Base-by-base conservation (phyloP, 148 eudicot species). In the Camellia sinensis region DNA sequence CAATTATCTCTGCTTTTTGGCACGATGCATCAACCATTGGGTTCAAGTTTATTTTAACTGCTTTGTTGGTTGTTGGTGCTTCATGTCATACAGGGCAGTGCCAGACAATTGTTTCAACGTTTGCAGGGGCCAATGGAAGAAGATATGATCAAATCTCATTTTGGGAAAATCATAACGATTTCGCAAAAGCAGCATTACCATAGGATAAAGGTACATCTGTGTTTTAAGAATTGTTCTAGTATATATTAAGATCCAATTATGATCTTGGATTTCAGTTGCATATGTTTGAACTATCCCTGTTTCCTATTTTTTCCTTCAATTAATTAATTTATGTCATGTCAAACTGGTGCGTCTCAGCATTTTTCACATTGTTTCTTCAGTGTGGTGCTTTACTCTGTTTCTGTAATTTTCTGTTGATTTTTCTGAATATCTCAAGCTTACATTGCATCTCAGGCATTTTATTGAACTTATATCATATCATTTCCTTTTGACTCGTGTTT, bases 41-140 rank as follows among this genome's bases (percentile, higher is more conserved):
- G 44, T 66, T 63, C 70, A 43, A 70, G 44, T 66, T 63, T 76
- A 43, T 61, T 10, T 63, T 64, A 69, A 56, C 66, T 48, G 72
- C 71, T 69, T 78, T 48, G 44, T 63, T 77, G 52, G 18, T 70
- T 63, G 53, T 69, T 66, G 67, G 15, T 79, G 71, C 44, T 65
- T 73, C 53, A 50, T 78, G 61, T 69, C 54, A 65, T 73, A 46
- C 93, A 96, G 99, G 99, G 99, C 9, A 92, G 94, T 86, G 98
- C 99, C 71, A 92, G 97, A 79, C 97, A 92, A 81, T 85, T 96
- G 84, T 96, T 96, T 84, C 97, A 91, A 79, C 90, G 87, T 40
- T 84, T 93, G 88, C 99, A 93, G 83, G 97, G 93, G 68, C 98
- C 97, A 45, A 83, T 91, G 81, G 97, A 96, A 87, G 99, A 92